A percentile compares a stretch with the other conserved stretches of the same genome.
These are phyloP conservation scores for Volutella citrinella DNA, from an alignment of 2,329 filamentous ascomycete genomes.

Conservation along the genomic window DNA sequence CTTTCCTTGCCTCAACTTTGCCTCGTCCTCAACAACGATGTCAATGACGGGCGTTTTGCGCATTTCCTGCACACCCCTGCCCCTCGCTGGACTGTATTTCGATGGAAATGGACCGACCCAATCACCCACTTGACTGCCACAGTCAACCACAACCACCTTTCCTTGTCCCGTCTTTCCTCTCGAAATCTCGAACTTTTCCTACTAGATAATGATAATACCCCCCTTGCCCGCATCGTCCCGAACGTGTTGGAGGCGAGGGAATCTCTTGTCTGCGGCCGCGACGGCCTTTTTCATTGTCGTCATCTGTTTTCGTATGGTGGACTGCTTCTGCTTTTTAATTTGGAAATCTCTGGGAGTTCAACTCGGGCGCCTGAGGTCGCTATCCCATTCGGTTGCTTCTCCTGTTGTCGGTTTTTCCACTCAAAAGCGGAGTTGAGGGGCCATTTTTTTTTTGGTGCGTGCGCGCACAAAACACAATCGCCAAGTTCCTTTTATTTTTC, in stretches of 20 bases:
- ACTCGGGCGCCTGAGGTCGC: too few species aligned
- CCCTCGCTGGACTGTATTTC: slow-evolving; percentile 18
- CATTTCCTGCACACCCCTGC: slow-evolving; percentile 12
- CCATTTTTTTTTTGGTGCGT: too few species aligned
- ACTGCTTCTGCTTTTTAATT: slow-evolving; percentile 21
- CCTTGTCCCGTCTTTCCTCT: slow-evolving; percentile 11
- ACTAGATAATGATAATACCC: slow-evolving; percentile 35
- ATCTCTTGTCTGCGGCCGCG: slow-evolving; percentile 24
- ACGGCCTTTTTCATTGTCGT: slow-evolving; percentile 17
- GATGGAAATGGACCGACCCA: slow-evolving; percentile 9
- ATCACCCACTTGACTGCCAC: slow-evolving; percentile 8
- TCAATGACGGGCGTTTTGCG: slow-evolving; percentile 1
- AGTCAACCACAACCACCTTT: slow-evolving; percentile 16
- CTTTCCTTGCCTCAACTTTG: too few species aligned
- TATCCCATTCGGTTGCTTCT: too few species aligned
- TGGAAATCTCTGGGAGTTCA: too few species aligned
- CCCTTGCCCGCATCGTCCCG: slow-evolving; percentile 26
- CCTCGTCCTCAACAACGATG: too few species aligned
- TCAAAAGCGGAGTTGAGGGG: too few species aligned
- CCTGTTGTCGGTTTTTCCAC: too few species aligned
- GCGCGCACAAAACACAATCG: too few species aligned
- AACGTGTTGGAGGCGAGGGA: slow-evolving; percentile 26
- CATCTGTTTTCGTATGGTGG: slow-evolving; percentile 20
- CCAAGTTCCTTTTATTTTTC: too few species aligned
- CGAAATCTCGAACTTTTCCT: too few species aligned